These are phyloP conservation scores for Leccinum subtestaceum DNA, from an alignment of 768 basidiomycete species.

Conservation along the genomic window DNA sequence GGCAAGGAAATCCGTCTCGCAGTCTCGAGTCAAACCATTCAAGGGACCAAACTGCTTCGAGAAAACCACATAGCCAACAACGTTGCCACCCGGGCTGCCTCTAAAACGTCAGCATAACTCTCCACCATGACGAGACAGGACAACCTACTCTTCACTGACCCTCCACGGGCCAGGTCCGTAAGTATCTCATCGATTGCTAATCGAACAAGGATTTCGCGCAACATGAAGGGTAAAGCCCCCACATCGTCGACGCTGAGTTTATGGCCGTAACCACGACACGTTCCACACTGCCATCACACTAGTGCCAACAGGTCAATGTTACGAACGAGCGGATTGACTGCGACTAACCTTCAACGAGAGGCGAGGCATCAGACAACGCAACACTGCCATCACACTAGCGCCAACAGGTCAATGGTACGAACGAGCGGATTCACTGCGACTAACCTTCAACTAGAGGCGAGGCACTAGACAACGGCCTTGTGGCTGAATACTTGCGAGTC, in stretches of 20 bases:
- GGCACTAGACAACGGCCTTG: conserved; percentile 19
- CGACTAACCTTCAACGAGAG: background rate
- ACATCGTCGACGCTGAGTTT: conserved; percentile 7
- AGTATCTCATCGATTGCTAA: conserved; percentile 9
- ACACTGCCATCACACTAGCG: conserved; percentile 2
- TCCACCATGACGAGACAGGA: rapidly evolving
- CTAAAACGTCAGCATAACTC: background rate
- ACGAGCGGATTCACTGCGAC: background rate
- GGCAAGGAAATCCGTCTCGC: conserved; percentile 7
- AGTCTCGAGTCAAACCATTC: background rate
- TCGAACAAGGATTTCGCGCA: conserved; percentile 7
- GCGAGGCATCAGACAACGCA: conserved; percentile 18
- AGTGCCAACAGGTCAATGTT: background rate
- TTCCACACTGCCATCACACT: conserved; percentile 13
- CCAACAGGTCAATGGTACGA: background rate
- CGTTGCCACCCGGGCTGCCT: conserved; percentile 14
- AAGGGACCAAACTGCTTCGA: background rate
- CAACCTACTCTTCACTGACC: conserved; percentile 23
- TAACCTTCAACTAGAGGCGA: conserved; percentile 1
- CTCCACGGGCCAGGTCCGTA: conserved; percentile 17
- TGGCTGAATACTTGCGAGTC: conserved; percentile 7
- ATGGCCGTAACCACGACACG: conserved; percentile 11
- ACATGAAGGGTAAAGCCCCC: conserved; percentile 2
- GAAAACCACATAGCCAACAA: conserved; percentile 9
- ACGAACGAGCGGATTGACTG: background rate